Evolutionary conservation across 371 early-diverging fungal genomes (phyloP), one percentile per base, ranked within the genome.

Genomic region (Mortierella sp.): DNA sequence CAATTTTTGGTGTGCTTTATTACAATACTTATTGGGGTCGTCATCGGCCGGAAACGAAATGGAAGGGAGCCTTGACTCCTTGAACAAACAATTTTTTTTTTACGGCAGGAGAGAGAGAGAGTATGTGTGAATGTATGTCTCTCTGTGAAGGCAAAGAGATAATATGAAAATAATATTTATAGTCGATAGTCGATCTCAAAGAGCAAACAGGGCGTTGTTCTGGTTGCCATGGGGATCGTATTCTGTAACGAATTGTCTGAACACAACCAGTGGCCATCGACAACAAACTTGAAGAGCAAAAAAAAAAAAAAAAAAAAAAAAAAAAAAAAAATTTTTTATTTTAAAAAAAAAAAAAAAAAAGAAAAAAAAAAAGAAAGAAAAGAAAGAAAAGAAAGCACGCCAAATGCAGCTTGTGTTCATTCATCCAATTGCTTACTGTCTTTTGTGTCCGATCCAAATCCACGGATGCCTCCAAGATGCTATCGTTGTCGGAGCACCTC

Each of bases 241-340:
- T 51, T 64, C 80, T 37, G 80, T 80, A 47, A 64, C 62, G 67
- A 64, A 64, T 19, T 81, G 18, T 53, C 65, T 16, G 82, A 67
- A 61, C 83, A 83, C 26, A 28, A 37, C 86, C 86, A 86, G 30
- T 76, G 63, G 1, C 82, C 85, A 75, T 86, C 86, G 7, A 86
- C 84, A 44, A 86, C 68, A 52, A 84, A 86, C n/a, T n/a, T n/a
- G n/a, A n/a, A n/a, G n/a, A n/a, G n/a, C n/a, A n/a, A n/a, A n/a
- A n/a, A n/a, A n/a, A 44, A 85, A 85, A 77, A 72, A 77, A 1
- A 62, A 28, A 72, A 74, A 80, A 43, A 0, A 9, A 21, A 51
- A 48, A 37, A 45, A 29, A 6, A 72, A 44, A 4, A 29, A 48
- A 18, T 1, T 19, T 50, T 16, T 21, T 1, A n/a, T 7, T 2